Evolutionary conservation across 768 basidiomycete genomes (phyloP).

Genomic region (Trametes coccinea): DNA sequence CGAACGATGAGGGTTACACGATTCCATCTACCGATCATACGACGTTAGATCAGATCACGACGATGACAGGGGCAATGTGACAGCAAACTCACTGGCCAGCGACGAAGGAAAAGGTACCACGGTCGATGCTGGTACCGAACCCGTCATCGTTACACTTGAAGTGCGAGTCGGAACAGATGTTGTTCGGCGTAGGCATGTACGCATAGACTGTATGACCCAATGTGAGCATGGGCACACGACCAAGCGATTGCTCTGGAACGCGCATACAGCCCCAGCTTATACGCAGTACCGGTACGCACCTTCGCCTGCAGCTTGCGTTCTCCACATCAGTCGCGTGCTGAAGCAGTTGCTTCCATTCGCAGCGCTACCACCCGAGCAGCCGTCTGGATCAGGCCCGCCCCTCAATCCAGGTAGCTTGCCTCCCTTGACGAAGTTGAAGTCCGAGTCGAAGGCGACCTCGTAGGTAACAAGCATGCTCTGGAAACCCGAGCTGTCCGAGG

Average conservation of each 20-base stretch:
- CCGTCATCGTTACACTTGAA: constrained; percentile 67
- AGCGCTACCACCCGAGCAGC: constrained; percentile 69
- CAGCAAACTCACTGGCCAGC: constrained; percentile 56
- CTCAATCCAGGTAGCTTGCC: constrained; percentile 78
- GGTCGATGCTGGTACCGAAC: constrained; percentile 74
- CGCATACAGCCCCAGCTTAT: no score
- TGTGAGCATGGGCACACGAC: neutral
- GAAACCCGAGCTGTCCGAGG: constrained; percentile 54
- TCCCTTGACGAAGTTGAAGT: constrained; percentile 73
- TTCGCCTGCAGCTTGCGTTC: constrained; percentile 63
- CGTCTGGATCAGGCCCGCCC: constrained; percentile 61
- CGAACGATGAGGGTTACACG: constrained; percentile 74
- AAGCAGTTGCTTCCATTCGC: constrained; percentile 71
- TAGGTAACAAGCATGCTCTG: constrained; percentile 71
- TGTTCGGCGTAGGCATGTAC: constrained; percentile 68
- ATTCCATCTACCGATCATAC: constrained; percentile 53
- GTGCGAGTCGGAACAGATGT: constrained; percentile 53
- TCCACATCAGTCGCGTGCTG: constrained; percentile 77
- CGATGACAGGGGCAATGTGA: neutral
- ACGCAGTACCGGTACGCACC: constrained; percentile 49
- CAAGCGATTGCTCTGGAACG: no score
- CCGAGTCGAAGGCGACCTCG: constrained; percentile 67
- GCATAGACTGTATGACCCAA: constrained; percentile 60
- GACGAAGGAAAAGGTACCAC: constrained; percentile 64
- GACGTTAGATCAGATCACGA: neutral